Conservation (phyloP, 306 rosid genomes). For the Quillaja saponaria region DNA sequence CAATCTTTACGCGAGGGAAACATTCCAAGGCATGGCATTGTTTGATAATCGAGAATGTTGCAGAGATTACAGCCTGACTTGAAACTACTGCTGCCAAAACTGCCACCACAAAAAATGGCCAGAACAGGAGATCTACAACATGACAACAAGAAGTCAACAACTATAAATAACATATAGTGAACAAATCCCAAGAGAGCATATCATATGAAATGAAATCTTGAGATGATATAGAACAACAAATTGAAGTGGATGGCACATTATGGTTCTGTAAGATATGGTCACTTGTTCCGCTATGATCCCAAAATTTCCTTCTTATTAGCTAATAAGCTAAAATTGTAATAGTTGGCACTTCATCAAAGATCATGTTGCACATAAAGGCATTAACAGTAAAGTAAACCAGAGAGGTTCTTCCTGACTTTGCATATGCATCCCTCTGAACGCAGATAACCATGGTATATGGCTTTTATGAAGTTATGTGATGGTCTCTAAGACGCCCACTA, state of each 20-base stretch:
- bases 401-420: too few relatives aligned
- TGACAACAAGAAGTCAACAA: too few relatives aligned
- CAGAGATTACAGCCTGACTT: conserved; percentile 73
- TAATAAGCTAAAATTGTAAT: conserved; percentile 20
- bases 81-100: conserved; percentile 66
- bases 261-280: neutral
- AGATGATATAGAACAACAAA: conserved; percentile 4
- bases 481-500: conserved; percentile 15
- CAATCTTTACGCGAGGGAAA: conserved; percentile 85
- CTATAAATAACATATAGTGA: too few relatives aligned
- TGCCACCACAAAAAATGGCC: conserved; percentile 77
- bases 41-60: conserved; percentile 68
- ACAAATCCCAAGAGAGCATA: too few relatives aligned
- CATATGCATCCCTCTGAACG: too few relatives aligned
- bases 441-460: conserved; percentile 12
- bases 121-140: conserved; percentile 66
- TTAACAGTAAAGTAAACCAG: conserved; percentile 16
- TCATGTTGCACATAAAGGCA: conserved; percentile 18
- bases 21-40: conserved; percentile 77
- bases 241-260: neutral
- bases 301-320: conserved; percentile 3
- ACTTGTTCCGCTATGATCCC: conserved; percentile 22
- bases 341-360: conserved; percentile 14
- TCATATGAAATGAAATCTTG: conserved; percentile 20
- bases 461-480: conserved; percentile 22